Evolutionary conservation across 2,329 filamentous ascomycete species (phyloP), one percentile per base, ranked within the genome.

Genomic region (Ophiostoma australiae): DNA sequence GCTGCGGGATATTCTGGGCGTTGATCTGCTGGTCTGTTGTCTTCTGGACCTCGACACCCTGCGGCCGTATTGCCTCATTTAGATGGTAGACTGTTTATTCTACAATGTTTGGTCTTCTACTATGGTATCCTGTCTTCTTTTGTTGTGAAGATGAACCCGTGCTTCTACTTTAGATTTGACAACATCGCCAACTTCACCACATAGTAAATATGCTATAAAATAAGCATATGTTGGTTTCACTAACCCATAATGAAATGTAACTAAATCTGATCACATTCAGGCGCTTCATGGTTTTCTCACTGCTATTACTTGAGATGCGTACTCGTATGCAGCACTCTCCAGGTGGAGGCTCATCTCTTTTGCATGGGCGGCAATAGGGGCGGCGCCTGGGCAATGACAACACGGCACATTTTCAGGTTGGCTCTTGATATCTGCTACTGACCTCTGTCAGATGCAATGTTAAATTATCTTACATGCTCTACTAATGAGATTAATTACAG

Each of bases 311-410:
- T 31, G 3, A 31, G 27, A 31, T 31, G 3, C 27, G 27, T 31
- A 31, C 27, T 31, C 27, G 27, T 31, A 31, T n/a, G n/a, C 11
- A 23, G 7, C 17, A 52, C n/a, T 8, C 20, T 17, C 27, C 27
- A 7, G 27, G 27, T 63, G 58, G 58, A 63, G 23, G 58, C 27
- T 63, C 23, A 63, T 63, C 23, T 63, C 58, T n/a, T 63, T 63
- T 63, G 58, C 58, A 63, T 63, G 58, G 58, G 58, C 58, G 52
- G 8, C 58, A 33, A 63, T 31, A 63, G 58, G 58, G 58, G 58
- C 27, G 58, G 58, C 58, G 58, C 27, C 58, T 63, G 58, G 58
- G 58, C 58, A 63, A 13, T 31, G 58, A 33, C 27, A 63, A 27
- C 52, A 58, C 52, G 52, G 52, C 52, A 58, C 52, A 15, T 27